Evolutionary conservation across 2,329 filamentous ascomycete species (phyloP), one percentile per base, ranked within the genome.

Genomic region (Bimuria novae-zelandiae): DNA sequence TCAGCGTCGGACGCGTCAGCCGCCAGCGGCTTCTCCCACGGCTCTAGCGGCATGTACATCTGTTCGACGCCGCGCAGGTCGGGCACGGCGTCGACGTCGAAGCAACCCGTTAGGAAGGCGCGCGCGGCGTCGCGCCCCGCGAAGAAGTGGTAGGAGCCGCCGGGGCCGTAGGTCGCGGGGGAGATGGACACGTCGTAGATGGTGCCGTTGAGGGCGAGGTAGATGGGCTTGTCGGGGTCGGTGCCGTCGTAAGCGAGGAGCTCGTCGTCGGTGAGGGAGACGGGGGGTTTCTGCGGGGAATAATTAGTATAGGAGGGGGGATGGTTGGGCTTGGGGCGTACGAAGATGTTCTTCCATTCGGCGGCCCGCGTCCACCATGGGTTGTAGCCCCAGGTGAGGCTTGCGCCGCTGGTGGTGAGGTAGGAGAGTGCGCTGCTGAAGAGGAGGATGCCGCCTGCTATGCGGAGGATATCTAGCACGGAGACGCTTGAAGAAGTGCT

Each of bases 101-200:
- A 99, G 75, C 94, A 99, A 16, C 90, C 91, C 2, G 94, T 97
- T 17, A 99, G 86, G 74, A 92, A 99, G 17, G 88, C 91, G 43
- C 94, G 88, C 12, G 89, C 86, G 29, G 93, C 92, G 75, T 99
- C 94, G 57, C 82, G 82, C 55, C 93, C 94, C 0, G 92, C 85
- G 74, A 99, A 96, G 76, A 89, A 87, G 67, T 87, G 82, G 80
- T 99, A 99, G 32, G 85, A 86, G 4, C 92, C 94, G 23, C 91
- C 92, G 0, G 92, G 82, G 74, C 63, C 84, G 80, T 81, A 81
- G 51, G 71, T 74, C 1, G 53, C 32, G 8, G 71, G 73, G 49
- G 86, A 86, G 25, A 81, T 76, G n/a, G 84, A 84, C 35, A 95
- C 90, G 74, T 95, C 90, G 81, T 89, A 94, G 76, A 95, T 89